Conservation (phyloP, 192 early-diverging fungal genomes). For the Geosiphon pyriformis region DNA sequence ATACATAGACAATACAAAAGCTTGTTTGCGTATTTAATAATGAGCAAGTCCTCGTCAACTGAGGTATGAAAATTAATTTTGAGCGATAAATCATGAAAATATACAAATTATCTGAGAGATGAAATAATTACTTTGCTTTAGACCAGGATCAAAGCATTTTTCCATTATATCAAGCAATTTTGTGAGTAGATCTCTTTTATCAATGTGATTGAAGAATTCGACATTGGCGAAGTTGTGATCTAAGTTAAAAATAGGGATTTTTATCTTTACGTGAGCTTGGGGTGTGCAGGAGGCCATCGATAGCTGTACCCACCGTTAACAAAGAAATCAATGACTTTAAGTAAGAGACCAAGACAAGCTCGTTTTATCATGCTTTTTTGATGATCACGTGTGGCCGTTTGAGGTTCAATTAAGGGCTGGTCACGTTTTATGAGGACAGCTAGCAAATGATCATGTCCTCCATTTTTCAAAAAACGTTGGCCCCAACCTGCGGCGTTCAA, state of each 20-base stretch:
- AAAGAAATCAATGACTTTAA: conserved; percentile 24
- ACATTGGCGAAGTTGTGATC: background rate
- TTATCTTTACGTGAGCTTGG: background rate
- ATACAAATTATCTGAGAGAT: background rate
- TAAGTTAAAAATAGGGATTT: too few species aligned
- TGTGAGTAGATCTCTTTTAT: conserved; percentile 3
- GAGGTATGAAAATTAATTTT: background rate
- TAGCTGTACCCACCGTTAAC: conserved; percentile 19
- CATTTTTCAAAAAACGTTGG: conserved; percentile 32
- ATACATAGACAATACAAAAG: conserved; percentile 22
- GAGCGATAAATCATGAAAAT: background rate
- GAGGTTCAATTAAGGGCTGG: background rate
- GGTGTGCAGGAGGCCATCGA: background rate
- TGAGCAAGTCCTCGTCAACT: conserved; percentile 24
- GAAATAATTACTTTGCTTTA: conserved; percentile 14
- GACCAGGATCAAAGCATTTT: conserved; percentile 16
- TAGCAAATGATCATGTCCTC: conserved; percentile 34
- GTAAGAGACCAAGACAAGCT: conserved; percentile 26
- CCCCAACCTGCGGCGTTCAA: conserved; percentile 28
- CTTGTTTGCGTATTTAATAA: conserved; percentile 20
- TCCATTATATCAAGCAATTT: conserved; percentile 19
- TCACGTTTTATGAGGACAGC: conserved; percentile 26
- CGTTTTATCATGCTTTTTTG: conserved; percentile 21
- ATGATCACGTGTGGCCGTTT: background rate
- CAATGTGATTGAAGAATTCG: conserved; percentile 1